Percentiles rank a stretch among this genome's conserved stretches.
phyloP scores from a whole-genome alignment of 2,329 filamentous ascomycete species.

The Pseudocercospora pini-densiflorae region DNA sequence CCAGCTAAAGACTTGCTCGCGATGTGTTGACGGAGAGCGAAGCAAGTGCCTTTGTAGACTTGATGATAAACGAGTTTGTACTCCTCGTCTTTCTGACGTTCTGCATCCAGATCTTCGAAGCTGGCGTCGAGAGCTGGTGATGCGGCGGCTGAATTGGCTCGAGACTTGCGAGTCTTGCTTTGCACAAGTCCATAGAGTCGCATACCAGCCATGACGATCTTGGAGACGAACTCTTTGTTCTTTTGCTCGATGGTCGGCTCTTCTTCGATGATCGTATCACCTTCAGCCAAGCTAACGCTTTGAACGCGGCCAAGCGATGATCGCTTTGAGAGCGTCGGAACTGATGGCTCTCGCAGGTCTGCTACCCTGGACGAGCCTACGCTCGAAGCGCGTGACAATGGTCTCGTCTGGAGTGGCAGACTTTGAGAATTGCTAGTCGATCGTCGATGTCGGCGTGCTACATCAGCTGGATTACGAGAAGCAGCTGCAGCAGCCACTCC shows the following conservation, averaged over 20 bases:
- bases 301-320: slow-evolving; percentile 35
- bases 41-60: slow-evolving; percentile 54
- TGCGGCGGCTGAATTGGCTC: slow-evolving; percentile 26
- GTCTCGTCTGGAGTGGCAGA: slow-evolving; percentile 31
- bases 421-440: slow-evolving; percentile 33
- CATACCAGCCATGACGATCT: slow-evolving; percentile 59
- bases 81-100: slow-evolving; percentile 50
- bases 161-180: slow-evolving; percentile 41
- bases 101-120: slow-evolving; percentile 26
- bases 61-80: slow-evolving; percentile 60
- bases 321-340: slow-evolving; percentile 28
- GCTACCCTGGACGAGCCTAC: slow-evolving; percentile 31
- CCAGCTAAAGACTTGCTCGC: slow-evolving; percentile 42
- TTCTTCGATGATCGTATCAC: slow-evolving; percentile 8
- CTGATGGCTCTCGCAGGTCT: slow-evolving; percentile 26
- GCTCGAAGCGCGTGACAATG: slow-evolving; percentile 39
- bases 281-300: slow-evolving; percentile 21
- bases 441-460: slow-evolving; percentile 37
- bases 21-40: slow-evolving; percentile 52
- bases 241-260: slow-evolving; percentile 31
- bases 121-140: slow-evolving; percentile 26
- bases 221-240: slow-evolving; percentile 56
- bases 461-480: slow-evolving; percentile 36
- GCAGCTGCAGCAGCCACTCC: slow-evolving; percentile 49
- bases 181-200: slow-evolving; percentile 56